Percentiles rank a stretch among this genome's conserved stretches.
Conservation (phyloP, 2,329 filamentous ascomycete genomes). For the Sporothrix brunneoviolacea region DNA sequence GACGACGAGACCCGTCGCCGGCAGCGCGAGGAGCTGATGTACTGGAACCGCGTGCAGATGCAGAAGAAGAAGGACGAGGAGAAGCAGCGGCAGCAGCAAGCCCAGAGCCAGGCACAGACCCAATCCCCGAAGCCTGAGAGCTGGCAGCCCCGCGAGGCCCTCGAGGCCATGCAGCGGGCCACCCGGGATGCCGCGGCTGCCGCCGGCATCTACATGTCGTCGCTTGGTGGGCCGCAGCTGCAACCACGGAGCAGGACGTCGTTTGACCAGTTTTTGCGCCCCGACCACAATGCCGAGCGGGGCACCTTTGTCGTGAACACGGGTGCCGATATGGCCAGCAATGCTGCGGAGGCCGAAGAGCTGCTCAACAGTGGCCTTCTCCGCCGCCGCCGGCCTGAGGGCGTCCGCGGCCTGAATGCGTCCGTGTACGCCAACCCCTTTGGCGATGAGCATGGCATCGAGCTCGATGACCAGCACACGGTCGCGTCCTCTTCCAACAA, state of each 20-base stretch:
- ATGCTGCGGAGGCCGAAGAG: slow-evolving; percentile 9
- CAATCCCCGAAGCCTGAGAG: too few relatives aligned
- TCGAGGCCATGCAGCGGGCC: slow-evolving; percentile 10
- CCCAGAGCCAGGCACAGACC: not conserved
- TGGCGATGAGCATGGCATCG: slow-evolving; percentile 49
- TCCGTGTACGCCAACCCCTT: slow-evolving; percentile 53
- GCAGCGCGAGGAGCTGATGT: slow-evolving; percentile 58
- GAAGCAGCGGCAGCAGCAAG: slow-evolving; percentile 18
- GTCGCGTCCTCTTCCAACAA: slow-evolving; percentile 24
- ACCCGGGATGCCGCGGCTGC: slow-evolving; percentile 15
- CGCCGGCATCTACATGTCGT: slow-evolving; percentile 11
- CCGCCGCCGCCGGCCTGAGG: slow-evolving; percentile 42
- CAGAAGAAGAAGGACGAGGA: slow-evolving; percentile 35
- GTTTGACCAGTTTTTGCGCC: slow-evolving; percentile 54
- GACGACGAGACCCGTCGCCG: slow-evolving; percentile 55
- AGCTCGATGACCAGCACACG: slow-evolving; percentile 31
- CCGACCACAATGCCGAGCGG: slow-evolving; percentile 44
- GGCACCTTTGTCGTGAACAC: slow-evolving; percentile 54
- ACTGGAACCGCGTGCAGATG: slow-evolving; percentile 54
- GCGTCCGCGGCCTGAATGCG: slow-evolving; percentile 21
- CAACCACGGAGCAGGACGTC: slow-evolving; percentile 25
- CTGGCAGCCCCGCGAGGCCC: slow-evolving; percentile 11
- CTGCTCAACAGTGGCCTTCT: slow-evolving; percentile 36
- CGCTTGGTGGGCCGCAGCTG: slow-evolving; percentile 3
- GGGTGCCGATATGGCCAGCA: slow-evolving; percentile 38